Evolutionary conservation across 2,329 filamentous ascomycete genomes (phyloP).

Genomic region (Xylaria sp.): DNA sequence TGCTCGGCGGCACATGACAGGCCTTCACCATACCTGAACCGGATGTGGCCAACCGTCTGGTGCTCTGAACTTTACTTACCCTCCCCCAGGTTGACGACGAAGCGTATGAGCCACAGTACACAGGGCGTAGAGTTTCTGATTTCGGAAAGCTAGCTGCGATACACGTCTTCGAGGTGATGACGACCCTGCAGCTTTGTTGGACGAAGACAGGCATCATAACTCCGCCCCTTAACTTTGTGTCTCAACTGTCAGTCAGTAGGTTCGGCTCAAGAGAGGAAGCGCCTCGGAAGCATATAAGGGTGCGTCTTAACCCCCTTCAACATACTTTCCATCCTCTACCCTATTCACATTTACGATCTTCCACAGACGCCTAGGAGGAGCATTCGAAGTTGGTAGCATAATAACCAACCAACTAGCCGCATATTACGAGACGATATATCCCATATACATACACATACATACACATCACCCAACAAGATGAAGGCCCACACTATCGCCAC

Average conservation of each 20-base stretch:
- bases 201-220: not conserved
- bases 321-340: not conserved
- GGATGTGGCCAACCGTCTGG: not conserved
- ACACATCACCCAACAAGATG: constrained; percentile 32
- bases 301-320: constrained; percentile 17
- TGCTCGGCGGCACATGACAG: not conserved
- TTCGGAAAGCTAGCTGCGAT: constrained; percentile 22
- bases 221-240: constrained; percentile 10
- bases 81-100: not conserved
- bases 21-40: not conserved
- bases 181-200: not conserved
- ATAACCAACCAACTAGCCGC: not conserved
- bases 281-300: constrained; percentile 28
- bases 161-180: not conserved
- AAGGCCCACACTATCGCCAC: constrained; percentile 35
- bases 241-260: constrained; percentile 18
- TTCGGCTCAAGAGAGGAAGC: constrained; percentile 6
- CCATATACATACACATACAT: not conserved
- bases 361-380: not conserved
- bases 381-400: not conserved
- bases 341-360: constrained; percentile 4
- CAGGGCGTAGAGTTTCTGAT: not conserved
- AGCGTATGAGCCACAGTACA: not conserved
- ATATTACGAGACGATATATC: not conserved
- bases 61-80: too few relatives aligned